Base-by-base conservation (phyloP, 2,329 filamentous ascomycete species). In the Trichoderma polysporum region DNA sequence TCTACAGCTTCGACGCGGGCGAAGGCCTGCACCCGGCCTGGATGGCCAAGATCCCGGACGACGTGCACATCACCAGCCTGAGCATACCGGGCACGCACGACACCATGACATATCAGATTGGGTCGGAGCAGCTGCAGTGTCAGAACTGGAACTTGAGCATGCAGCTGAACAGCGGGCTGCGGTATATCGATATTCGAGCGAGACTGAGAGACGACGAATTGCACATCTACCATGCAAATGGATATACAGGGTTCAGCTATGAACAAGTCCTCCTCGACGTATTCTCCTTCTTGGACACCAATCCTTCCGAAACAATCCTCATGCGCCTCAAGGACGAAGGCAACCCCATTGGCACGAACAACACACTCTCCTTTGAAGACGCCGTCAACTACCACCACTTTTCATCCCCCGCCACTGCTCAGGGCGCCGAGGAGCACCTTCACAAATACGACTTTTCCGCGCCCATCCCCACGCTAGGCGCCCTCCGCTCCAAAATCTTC, bases 41-140 rank as follows among this genome's bases (percentile, higher is more conserved):
- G 83, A 84, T 84, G 83, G 73, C 74, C 22, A 58, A 59, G 7
- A 71, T 84, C 12, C 80, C 81, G 31, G 80, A 84, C 72, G 68
- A 74, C 29, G 74, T 77, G 39, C 76, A 74, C 53, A 73, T 85
- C 37, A 77, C 81, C 35, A 78, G 74, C 59, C 76, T 85, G 49
- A 83, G 82, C 53, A 79, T 85, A 67, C 84, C 83, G 0, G 84
- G 84, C 33, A 85, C 83, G 1, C 83, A 85, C 74, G 83, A 85
- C 72, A 84, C 83, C 27, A 80, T 85, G 80, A 85, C 84, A 19
- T 82, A 81, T 69, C 72, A 74, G 52, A 75, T 83, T 65, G 70
- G 68, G 31, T 70, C 73, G 50, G 74, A 77, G 66, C 65, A 68
- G 9, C 78, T 80, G 59, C 79, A 83, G 72, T 84, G 82, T 71